Conservation (phyloP, 257 asterid species). For the Hygrophila difformis region DNA sequence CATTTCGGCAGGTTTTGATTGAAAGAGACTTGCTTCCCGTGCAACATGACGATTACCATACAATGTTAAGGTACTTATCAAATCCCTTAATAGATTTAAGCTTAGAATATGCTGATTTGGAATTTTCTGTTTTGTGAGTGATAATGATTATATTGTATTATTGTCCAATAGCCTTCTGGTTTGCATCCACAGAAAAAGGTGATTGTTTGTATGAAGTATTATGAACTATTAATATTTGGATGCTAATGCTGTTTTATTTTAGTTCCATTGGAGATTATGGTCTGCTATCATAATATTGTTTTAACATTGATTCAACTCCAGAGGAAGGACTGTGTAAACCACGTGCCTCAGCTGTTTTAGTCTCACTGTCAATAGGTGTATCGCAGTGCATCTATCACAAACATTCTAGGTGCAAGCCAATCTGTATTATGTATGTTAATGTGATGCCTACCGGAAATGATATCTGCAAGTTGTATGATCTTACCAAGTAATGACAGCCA, state of each 20-base stretch:
- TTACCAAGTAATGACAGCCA: too few species aligned
- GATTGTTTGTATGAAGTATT: conserved; percentile 7
- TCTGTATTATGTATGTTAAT: not conserved
- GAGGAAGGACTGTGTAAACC: not conserved
- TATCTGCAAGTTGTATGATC: too few species aligned
- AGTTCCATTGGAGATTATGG: not conserved
- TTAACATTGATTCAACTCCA: conserved; percentile 3
- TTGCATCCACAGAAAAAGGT: conserved; percentile 2
- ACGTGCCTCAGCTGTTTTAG: not conserved
- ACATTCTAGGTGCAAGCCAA: conserved; percentile 7
- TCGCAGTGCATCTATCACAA: not conserved
- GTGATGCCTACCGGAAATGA: too few species aligned
- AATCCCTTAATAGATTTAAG: too few species aligned
- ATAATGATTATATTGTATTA: conserved; percentile 3
- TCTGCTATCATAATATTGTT: not conserved
- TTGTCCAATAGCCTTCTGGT: conserved; percentile 7
- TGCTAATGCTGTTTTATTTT: not conserved
- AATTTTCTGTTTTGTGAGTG: too few species aligned
- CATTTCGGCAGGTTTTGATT: conserved; percentile 53
- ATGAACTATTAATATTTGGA: too few species aligned
- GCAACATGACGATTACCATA: conserved; percentile 84
- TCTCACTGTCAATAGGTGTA: not conserved
- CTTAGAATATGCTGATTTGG: too few species aligned
- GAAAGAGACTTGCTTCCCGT: conserved; percentile 68
- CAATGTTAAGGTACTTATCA: conserved; percentile 59